Base-by-base conservation (phyloP, 441 rosid species). In the Erodium trifolium region DNA sequence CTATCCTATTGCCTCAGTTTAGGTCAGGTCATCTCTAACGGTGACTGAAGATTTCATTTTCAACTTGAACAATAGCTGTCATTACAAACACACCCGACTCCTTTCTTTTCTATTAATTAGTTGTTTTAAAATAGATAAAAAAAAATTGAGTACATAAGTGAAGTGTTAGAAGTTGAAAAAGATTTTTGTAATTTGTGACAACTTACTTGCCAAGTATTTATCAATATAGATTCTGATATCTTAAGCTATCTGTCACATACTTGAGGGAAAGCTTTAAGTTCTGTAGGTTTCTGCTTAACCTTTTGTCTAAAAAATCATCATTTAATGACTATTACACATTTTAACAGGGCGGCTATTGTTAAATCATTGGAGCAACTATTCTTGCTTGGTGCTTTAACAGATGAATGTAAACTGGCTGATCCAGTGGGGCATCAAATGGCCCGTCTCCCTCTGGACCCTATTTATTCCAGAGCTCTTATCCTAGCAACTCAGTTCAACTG, bases 351-450 rank as follows among this genome's bases (percentile, higher is more conserved):
- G 57, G 73, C 97, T 66, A 88, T 93, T 23, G 67, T 84, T 72
- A 91, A 87, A 79, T 93, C 99, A 12, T 72, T 93, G 86, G 96
- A 84, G 77, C 91, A 93, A 63, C 76, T 93, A 81, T 82, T 76
- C 51, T 76, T 87, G 84, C 88, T 93, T 23, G 97, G 96, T 77
- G 97, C 99, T 77, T 81, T 91, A 77, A 85, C 93, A 0, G 93
- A 89, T 79, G 98, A 91, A 27, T 84, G 91, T 73, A 88, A 89
- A 80, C 78, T 93, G 69, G 87, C 90, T 2, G 78, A 88, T 76
- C 98, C 97, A 34, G 79, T 78, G 47, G 98, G 97, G 68, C 82
- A 75, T 76, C 97, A 88, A 82, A 93, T 93, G 98, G 85, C 93
- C 71, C 93, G 91, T 77, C 88, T 93, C 62, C 98, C 98, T 37